Evolutionary conservation across 495 filamentous ascomycete genomes (phyloP).

Genomic region (Xylaria grammica): DNA sequence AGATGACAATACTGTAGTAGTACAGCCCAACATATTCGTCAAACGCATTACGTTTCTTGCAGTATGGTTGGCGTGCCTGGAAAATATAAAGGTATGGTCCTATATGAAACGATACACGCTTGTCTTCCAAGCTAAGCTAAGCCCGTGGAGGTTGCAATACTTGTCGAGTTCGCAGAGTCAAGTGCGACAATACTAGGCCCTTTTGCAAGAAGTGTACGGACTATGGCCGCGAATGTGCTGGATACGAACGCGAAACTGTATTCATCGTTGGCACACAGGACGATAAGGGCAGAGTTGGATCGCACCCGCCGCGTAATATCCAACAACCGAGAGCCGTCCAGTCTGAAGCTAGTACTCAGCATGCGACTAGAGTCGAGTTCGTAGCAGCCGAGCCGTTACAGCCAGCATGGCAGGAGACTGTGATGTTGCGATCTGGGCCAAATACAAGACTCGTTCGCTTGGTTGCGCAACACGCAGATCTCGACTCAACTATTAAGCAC

Average conservation of each 20-base stretch:
- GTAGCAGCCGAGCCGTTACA: slow-evolving; percentile 40
- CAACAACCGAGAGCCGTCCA: slow-evolving; percentile 38
- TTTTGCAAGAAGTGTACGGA: slow-evolving; percentile 68
- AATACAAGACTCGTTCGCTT: slow-evolving; percentile 41
- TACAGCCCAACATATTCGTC: background rate
- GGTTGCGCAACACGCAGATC: slow-evolving; percentile 43
- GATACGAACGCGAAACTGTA: slow-evolving; percentile 62
- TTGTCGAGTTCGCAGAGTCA: slow-evolving; percentile 48
- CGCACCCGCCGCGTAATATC: slow-evolving; percentile 48
- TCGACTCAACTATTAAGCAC: slow-evolving; percentile 23
- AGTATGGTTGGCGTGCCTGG: slow-evolving; percentile 53
- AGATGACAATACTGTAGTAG: slow-evolving; percentile 3
- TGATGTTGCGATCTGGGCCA: slow-evolving; percentile 34
- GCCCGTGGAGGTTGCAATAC: slow-evolving; percentile 43
- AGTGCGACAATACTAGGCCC: slow-evolving; percentile 67
- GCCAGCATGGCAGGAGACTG: slow-evolving; percentile 50
- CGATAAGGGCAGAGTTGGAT: slow-evolving; percentile 50
- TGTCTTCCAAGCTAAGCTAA: slow-evolving; percentile 1
- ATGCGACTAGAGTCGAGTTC: slow-evolving; percentile 30
- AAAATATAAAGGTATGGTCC: slow-evolving; percentile 47
- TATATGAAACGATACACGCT: background rate
- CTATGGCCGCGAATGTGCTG: slow-evolving; percentile 65
- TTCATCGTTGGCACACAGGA: slow-evolving; percentile 55
- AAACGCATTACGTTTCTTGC: background rate
- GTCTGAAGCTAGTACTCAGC: slow-evolving; percentile 20